These are phyloP conservation scores for Sugiyamaella castrensis DNA, from an alignment of 1,139 yeast genomes.

Conservation along the genomic window DNA sequence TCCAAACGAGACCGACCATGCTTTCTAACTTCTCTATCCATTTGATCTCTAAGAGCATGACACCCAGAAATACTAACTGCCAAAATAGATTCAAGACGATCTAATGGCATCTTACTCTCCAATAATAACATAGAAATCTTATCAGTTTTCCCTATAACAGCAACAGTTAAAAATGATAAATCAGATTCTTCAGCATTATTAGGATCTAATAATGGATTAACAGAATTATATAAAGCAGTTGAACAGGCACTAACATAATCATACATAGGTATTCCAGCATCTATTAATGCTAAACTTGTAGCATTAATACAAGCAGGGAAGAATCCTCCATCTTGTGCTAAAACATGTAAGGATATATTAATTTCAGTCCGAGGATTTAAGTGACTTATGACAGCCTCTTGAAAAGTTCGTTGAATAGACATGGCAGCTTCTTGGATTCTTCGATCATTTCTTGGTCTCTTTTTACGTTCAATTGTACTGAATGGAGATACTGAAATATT, in stretches of 20 bases:
- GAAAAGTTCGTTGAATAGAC: constrained; percentile 73
- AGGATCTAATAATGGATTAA: constrained; percentile 72
- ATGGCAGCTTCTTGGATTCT: constrained; percentile 74
- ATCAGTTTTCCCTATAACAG: constrained; percentile 78
- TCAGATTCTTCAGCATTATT: constrained; percentile 81
- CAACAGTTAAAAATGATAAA: constrained; percentile 75
- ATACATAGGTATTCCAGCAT: constrained; percentile 94
- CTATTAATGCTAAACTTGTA: constrained; percentile 84
- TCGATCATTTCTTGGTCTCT: constrained; percentile 42
- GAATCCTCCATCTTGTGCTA: constrained; percentile 89
- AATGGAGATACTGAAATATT: constrained; percentile 75
- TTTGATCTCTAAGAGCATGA: constrained; percentile 72
- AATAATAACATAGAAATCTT: constrained; percentile 63
- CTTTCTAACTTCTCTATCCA: constrained; percentile 79
- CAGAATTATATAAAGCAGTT: constrained; percentile 71
- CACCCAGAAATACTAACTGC: constrained; percentile 92
- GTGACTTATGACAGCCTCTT: constrained; percentile 70
- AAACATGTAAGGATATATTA: constrained; percentile 66
- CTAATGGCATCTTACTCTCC: constrained; percentile 85
- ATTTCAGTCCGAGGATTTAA: constrained; percentile 83
- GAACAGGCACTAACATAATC: constrained; percentile 82
- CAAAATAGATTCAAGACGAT: constrained; percentile 68
- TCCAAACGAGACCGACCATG: constrained; percentile 55
- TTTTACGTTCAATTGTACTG: constrained; percentile 73
- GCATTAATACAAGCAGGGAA: constrained; percentile 80